These are phyloP conservation scores for Coniochaeta sp. DNA, from an alignment of 2,329 filamentous ascomycete genomes.

Conservation along the genomic window DNA sequence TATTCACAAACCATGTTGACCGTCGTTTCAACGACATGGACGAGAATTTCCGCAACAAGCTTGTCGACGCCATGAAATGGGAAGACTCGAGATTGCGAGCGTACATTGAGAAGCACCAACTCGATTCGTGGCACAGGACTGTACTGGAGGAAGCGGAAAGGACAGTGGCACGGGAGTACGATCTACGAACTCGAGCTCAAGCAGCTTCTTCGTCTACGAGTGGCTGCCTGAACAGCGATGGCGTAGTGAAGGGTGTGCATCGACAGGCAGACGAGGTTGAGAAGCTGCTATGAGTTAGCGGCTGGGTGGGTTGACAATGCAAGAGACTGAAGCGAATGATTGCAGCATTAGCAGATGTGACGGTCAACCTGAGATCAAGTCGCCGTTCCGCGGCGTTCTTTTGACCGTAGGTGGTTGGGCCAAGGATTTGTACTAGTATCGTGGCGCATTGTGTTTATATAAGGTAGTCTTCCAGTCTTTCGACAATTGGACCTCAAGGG, in stretches of 20 bases:
- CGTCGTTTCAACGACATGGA: slow-evolving; percentile 52
- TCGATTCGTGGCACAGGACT: slow-evolving; percentile 56
- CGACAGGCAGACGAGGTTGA: background rate
- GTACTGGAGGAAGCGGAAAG: slow-evolving; percentile 12
- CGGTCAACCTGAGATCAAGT: background rate
- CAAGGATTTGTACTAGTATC: background rate
- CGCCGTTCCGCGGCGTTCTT: background rate
- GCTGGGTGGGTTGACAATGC: background rate
- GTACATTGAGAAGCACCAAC: slow-evolving; percentile 58
- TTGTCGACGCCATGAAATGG: slow-evolving; percentile 62
- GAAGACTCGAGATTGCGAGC: slow-evolving; percentile 62
- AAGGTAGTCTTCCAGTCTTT: no score
- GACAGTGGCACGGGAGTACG: slow-evolving; percentile 12
- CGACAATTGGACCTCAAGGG: no score
- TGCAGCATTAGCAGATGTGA: background rate
- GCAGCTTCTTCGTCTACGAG: background rate
- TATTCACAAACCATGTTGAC: slow-evolving; percentile 54
- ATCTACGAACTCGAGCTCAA: slow-evolving; percentile 9
- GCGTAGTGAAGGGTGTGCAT: background rate
- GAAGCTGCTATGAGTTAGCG: background rate
- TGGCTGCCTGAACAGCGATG: background rate
- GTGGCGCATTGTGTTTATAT: background rate
- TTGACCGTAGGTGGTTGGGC: background rate
- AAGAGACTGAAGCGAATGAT: background rate
- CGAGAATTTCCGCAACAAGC: slow-evolving; percentile 55